These are phyloP conservation scores for Aspergillus avenaceus DNA, from an alignment of 495 filamentous ascomycete genomes.

Conservation along the genomic window DNA sequence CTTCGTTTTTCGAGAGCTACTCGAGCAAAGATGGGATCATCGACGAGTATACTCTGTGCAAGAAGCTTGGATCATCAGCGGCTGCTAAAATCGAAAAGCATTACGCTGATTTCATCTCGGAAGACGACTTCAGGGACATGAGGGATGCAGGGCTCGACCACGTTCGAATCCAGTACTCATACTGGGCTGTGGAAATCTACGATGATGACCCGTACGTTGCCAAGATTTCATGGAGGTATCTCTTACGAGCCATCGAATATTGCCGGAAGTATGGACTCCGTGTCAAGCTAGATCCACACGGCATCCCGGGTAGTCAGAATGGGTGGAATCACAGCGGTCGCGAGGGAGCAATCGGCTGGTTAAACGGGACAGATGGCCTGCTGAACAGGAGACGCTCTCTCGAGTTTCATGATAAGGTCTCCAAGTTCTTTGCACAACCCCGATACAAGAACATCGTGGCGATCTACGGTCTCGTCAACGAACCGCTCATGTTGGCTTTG, in stretches of 20 bases:
- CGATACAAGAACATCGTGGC: slow-evolving; percentile 79
- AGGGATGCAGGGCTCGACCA: slow-evolving; percentile 88
- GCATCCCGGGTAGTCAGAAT: slow-evolving; percentile 77
- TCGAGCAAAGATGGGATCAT: slow-evolving; percentile 58
- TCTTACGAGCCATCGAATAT: slow-evolving; percentile 89
- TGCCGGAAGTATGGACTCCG: slow-evolving; percentile 89
- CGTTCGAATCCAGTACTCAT: slow-evolving; percentile 89
- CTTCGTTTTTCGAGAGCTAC: slow-evolving; percentile 77
- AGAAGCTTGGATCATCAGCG: slow-evolving; percentile 58
- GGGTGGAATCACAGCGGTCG: slow-evolving; percentile 87
- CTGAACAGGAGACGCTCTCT: slow-evolving; percentile 70
- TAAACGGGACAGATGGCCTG: slow-evolving; percentile 64
- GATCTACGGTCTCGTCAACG: slow-evolving; percentile 84
- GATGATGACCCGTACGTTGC: slow-evolving; percentile 84
- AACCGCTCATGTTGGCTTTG: slow-evolving; percentile 73
- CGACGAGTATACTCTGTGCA: slow-evolving; percentile 82
- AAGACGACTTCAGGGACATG: slow-evolving; percentile 80
- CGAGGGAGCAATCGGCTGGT: slow-evolving; percentile 68
- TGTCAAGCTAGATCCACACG: slow-evolving; percentile 93
- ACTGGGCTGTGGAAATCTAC: slow-evolving; percentile 90
- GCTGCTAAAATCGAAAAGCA: slow-evolving; percentile 75
- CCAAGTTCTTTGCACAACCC: slow-evolving; percentile 78
- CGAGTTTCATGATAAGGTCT: slow-evolving; percentile 76
- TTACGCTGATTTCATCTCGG: slow-evolving; percentile 82
- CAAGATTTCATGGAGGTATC: slow-evolving; percentile 87